phyloP scores from a whole-genome alignment of 1,139 yeast species.

The Blastobotrys serpentis region DNA sequence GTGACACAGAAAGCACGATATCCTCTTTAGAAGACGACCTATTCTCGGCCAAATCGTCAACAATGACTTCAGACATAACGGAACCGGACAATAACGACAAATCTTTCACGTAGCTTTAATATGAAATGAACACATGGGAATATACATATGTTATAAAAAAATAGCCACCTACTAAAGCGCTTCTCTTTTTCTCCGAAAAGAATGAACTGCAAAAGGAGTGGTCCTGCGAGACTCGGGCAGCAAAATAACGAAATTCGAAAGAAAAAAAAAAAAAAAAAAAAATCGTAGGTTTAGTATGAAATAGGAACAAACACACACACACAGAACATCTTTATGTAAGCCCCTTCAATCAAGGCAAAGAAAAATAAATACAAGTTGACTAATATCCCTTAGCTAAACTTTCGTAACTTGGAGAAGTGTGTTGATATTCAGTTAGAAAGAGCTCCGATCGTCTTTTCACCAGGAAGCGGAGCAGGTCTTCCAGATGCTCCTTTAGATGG shows the following conservation, averaged over 20 bases:
- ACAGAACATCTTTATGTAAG: no score
- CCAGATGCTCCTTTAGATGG: slow-evolving; percentile 54
- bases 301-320: no score
- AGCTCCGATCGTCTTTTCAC: slow-evolving; percentile 48
- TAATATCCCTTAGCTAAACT: slow-evolving; percentile 39
- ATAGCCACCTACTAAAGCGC: no score
- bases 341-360: no score
- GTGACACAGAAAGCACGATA: background rate
- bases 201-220: background rate
- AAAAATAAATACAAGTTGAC: slow-evolving; percentile 3
- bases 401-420: slow-evolving; percentile 66
- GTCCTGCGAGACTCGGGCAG: background rate
- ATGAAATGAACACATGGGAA: background rate
- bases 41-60: slow-evolving; percentile 12
- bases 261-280: no score
- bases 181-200: background rate
- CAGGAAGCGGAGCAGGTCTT: slow-evolving; percentile 51
- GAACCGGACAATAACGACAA: background rate
- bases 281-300: no score
- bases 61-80: slow-evolving; percentile 7
- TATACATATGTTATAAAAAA: no score
- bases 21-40: slow-evolving; percentile 11
- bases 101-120: background rate
- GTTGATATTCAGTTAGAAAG: slow-evolving; percentile 48
- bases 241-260: background rate